Conservation (phyloP, 1,284 basidiomycete species). For the Marasmius oreades region DNA sequence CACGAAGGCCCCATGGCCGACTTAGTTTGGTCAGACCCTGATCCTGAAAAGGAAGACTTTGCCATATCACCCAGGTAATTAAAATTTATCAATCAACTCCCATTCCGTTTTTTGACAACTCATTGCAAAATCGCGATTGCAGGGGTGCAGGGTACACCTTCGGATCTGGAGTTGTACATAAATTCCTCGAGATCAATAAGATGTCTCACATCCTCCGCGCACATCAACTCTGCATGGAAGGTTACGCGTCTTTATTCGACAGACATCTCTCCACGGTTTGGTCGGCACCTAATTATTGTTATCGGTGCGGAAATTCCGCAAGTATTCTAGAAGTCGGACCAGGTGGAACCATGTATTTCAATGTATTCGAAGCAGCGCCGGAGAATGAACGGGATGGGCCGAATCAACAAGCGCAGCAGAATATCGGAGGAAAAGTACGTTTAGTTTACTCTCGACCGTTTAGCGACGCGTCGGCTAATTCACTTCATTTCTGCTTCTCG, state of each 20-base stretch:
- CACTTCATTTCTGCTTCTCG: not conserved
- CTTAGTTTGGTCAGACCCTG: conserved; percentile 99
- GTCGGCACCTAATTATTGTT: conserved; percentile 99
- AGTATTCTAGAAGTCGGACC: conserved; percentile 96
- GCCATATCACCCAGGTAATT: conserved; percentile 92
- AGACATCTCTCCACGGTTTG: conserved; percentile 96
- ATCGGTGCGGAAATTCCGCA: conserved; percentile 96
- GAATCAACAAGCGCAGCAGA: conserved; percentile 67
- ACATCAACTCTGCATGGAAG: conserved; percentile 99
- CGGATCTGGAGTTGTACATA: conserved; percentile 97
- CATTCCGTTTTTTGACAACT: conserved; percentile 3
- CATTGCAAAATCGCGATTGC: conserved; percentile 20
- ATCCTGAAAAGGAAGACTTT: conserved; percentile 98
- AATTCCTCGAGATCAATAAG: conserved; percentile 91
- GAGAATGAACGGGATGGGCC: conserved; percentile 93
- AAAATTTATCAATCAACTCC: conserved; percentile 16
- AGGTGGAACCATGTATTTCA: conserved; percentile 88
- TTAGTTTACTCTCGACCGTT: conserved; percentile 6
- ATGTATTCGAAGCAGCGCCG: conserved; percentile 97
- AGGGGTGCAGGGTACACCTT: conserved; percentile 99
- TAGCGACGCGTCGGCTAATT: conserved; percentile 9
- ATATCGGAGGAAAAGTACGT: conserved; percentile 62
- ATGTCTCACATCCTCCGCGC: conserved; percentile 98
- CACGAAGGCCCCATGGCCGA: conserved; percentile 99
- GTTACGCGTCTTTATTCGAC: conserved; percentile 93